Evolutionary conservation across 2,329 filamentous ascomycete genomes (phyloP).

Genomic region (Monosporascus ibericus): DNA sequence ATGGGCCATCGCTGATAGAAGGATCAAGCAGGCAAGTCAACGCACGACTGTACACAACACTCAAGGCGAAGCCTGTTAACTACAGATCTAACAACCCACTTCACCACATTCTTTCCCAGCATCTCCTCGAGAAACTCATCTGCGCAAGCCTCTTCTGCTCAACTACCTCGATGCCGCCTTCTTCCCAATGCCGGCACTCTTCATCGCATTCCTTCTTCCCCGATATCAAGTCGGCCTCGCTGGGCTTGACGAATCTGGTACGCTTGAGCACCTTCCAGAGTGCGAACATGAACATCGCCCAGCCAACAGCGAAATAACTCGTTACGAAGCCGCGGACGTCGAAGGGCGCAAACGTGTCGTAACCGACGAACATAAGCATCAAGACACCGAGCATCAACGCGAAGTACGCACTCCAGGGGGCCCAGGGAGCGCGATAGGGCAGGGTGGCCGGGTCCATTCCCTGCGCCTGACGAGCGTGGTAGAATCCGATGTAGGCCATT

Average conservation of each 20-base stretch:
- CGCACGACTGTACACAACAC: neutral
- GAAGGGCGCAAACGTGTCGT: slow-evolving; percentile 48
- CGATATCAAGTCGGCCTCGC: slow-evolving; percentile 55
- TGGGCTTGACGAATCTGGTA: slow-evolving; percentile 49
- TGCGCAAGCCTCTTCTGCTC: slow-evolving; percentile 28
- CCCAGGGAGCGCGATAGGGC: slow-evolving; percentile 43
- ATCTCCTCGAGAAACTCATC: slow-evolving; percentile 29
- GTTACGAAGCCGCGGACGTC: slow-evolving; percentile 43
- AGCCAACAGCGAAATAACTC: slow-evolving; percentile 47
- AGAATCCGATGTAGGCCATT: slow-evolving; percentile 39
- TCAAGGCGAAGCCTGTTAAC: neutral
- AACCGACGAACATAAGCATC: slow-evolving; percentile 51
- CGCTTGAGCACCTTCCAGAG: slow-evolving; percentile 61
- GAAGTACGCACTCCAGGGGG: slow-evolving; percentile 47
- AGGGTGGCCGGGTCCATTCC: slow-evolving; percentile 40
- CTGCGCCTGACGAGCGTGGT: slow-evolving; percentile 48
- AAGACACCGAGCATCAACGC: slow-evolving; percentile 39
- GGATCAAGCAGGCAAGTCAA: neutral
- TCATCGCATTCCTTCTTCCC: slow-evolving; percentile 62
- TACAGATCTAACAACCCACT: neutral
- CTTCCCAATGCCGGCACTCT: slow-evolving; percentile 37
- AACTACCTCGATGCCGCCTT: slow-evolving; percentile 40
- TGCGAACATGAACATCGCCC: slow-evolving; percentile 51
- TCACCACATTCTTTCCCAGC: slow-evolving; percentile 36
- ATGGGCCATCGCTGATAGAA: neutral